phyloP scores from a whole-genome alignment of 352 stramenopile species.

The Phytophthora macrochlamydospora region DNA sequence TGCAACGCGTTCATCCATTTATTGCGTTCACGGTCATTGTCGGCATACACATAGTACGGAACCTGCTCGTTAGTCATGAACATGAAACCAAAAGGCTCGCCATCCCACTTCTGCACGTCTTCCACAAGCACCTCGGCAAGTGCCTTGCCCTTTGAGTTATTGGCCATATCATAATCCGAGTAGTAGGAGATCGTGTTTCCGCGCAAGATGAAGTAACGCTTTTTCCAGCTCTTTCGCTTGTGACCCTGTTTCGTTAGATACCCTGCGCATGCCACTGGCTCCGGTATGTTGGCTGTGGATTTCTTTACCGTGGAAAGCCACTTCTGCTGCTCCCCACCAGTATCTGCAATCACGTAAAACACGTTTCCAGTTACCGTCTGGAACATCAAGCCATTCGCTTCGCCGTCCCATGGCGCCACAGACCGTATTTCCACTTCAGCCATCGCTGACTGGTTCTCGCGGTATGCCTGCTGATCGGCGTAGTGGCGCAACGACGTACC shows the following conservation, averaged over 20 bases:
- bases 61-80: constrained; percentile 90
- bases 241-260: constrained; percentile 91
- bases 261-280: constrained; percentile 80
- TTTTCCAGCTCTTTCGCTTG: constrained; percentile 92
- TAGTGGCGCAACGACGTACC: constrained; percentile 85
- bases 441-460: constrained; percentile 84
- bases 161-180: constrained; percentile 87
- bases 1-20: constrained; percentile 90
- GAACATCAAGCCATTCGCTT: constrained; percentile 86
- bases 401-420: constrained; percentile 79
- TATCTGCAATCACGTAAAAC: constrained; percentile 86
- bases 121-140: constrained; percentile 84
- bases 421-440: constrained; percentile 84
- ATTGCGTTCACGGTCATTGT: constrained; percentile 86
- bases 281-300: constrained; percentile 69
- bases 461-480: constrained; percentile 82
- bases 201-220: constrained; percentile 89
- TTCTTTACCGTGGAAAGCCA: constrained; percentile 79
- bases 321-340: constrained; percentile 78
- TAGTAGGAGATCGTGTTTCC: constrained; percentile 81
- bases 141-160: constrained; percentile 77
- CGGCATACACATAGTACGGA: constrained; percentile 91
- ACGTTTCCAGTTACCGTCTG: constrained; percentile 84
- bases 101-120: constrained; percentile 87
- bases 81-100: constrained; percentile 89